Evolutionary conservation across 805 yeast genomes (phyloP), one percentile per base, ranked within the genome.

Genomic region (Ogataea corticis): DNA sequence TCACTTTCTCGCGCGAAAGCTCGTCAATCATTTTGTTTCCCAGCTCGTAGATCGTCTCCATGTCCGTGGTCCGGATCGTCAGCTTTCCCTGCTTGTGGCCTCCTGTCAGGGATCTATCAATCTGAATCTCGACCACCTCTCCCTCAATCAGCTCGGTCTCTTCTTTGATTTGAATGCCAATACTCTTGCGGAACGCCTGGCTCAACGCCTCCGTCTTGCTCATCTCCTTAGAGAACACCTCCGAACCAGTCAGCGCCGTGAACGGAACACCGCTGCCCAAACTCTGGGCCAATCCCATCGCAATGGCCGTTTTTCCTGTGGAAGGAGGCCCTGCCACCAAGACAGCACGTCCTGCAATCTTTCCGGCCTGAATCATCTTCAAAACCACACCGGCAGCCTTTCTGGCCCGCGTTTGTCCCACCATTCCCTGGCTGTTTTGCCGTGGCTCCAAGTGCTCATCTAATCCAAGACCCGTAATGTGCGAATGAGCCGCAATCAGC

Each of bases 131-230:
- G 19, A 95, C 92, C 41, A 94, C 97, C 67, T 94, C 99, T 52
- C 99, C 99, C 67, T 94, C 98, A 61, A 92, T 94, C 7, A 94
- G 96, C 67, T 94, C 99, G 63, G 94, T 94, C 18, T 96, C 90
- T 69, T 94, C 99, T 66, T 91, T 92, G 63, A 94, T 90, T 69
- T 97, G 81, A 51, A 94, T 77, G 3, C 99, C 97, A 66, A 94
- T 94, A 31, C 98, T 96, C 59, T 96, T 82, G 71, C 99, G 80
- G 70, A 94, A 92, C 63, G 90, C 89, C 68, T 94, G 98, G 94
- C 89, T 91, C 61, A 94, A 71, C 1, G 96, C 89, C 61, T 94
- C 97, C 0, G 99, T 94, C 73, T 94, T 94, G 67, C 92, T 91
- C 41, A 94, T 92, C 64, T 94, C 99, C n/a, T 96, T 96, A 11